Conservation (phyloP, 2,329 filamentous ascomycete genomes). For the Graphium sp. region DNA sequence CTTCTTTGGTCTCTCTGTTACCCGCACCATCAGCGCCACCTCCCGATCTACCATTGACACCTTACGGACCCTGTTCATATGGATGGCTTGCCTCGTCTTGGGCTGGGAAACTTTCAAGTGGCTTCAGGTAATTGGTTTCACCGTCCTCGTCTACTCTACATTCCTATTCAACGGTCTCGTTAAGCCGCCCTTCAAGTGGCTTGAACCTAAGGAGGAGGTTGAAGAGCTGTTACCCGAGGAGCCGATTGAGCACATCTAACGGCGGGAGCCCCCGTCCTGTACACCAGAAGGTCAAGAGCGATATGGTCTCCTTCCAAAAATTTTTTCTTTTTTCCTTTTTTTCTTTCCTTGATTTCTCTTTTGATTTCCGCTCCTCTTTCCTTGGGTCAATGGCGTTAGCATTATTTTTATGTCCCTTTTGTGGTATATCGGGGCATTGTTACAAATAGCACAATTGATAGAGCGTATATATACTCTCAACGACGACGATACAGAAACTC, state of each 20-base stretch:
- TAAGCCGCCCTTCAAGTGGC: slow-evolving; percentile 59
- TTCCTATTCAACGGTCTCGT: slow-evolving; percentile 93
- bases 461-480: too few species aligned
- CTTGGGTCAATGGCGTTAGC: too few species aligned
- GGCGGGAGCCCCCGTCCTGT: not conserved
- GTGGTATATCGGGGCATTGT: too few species aligned
- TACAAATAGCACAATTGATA: too few species aligned
- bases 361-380: too few species aligned
- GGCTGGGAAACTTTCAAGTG: slow-evolving; percentile 98
- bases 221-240: slow-evolving; percentile 63
- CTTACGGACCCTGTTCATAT: slow-evolving; percentile 93
- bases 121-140: slow-evolving; percentile 84
- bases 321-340: too few species aligned
- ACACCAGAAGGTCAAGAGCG: too few species aligned
- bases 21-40: slow-evolving; percentile 75
- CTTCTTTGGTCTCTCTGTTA: slow-evolving; percentile 93
- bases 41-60: slow-evolving; percentile 94
- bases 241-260: slow-evolving; percentile 52
- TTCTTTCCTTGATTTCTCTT: too few species aligned
- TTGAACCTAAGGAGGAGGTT: slow-evolving; percentile 35
- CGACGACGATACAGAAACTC: too few species aligned
- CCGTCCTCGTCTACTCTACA: slow-evolving; percentile 82
- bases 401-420: too few species aligned
- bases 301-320: too few species aligned
- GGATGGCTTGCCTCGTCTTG: slow-evolving; percentile 81